Percentiles rank a stretch among this genome's conserved stretches.
phyloP scores from a whole-genome alignment of 805 yeast genomes.

The Grigorovia transvaalensis region DNA sequence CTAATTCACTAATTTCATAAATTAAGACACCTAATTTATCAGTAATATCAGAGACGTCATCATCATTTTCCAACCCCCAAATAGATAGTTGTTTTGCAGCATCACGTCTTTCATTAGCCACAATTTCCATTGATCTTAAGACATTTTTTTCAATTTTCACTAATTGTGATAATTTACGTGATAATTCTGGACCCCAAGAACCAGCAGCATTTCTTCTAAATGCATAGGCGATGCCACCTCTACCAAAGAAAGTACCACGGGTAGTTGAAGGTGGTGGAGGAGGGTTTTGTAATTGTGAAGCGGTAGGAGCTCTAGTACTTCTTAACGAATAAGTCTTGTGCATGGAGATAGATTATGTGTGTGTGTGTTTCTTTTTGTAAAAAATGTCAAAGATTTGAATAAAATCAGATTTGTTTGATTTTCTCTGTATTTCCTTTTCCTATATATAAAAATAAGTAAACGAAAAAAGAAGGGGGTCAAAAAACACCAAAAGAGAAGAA shows the following conservation, averaged over 20 bases:
- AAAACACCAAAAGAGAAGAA: too few species aligned
- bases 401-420: too few species aligned
- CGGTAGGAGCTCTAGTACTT: constrained; percentile 92
- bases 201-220: constrained; percentile 69
- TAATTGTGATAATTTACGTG: constrained; percentile 61
- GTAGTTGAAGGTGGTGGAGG: constrained; percentile 84
- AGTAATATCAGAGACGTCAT: constrained; percentile 76
- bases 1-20: constrained; percentile 76
- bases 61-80: constrained; percentile 85
- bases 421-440: too few species aligned
- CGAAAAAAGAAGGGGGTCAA: too few species aligned
- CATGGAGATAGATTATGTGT: constrained; percentile 35
- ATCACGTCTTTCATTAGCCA: constrained; percentile 67
- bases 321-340: constrained; percentile 98
- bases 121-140: constrained; percentile 66
- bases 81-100: constrained; percentile 73
- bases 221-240: constrained; percentile 46
- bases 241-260: constrained; percentile 86
- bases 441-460: too few species aligned
- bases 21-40: constrained; percentile 78
- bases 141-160: constrained; percentile 78
- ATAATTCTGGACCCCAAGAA: constrained; percentile 67
- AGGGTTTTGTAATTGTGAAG: constrained; percentile 92
- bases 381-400: too few species aligned
- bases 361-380: too few species aligned